phyloP scores from a whole-genome alignment of 1,284 basidiomycete genomes.

The Cutaneotrichosporon mucoides region DNA sequence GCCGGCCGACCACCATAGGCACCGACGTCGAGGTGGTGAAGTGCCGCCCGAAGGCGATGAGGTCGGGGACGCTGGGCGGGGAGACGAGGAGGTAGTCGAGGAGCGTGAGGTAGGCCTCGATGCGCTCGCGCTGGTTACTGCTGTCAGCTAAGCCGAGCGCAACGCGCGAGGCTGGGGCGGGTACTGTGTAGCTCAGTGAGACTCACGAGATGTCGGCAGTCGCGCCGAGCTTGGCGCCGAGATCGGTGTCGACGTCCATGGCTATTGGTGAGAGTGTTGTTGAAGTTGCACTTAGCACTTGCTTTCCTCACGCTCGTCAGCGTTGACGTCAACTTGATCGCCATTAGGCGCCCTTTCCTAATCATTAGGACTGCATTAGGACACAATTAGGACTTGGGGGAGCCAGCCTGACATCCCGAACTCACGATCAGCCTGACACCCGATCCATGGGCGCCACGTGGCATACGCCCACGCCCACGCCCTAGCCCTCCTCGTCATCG shows the following conservation, averaged over 20 bases:
- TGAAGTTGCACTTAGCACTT: neutral
- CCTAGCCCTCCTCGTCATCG: too few species aligned
- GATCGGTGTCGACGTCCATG: conserved; percentile 22
- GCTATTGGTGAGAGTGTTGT: neutral
- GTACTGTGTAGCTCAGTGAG: too few species aligned
- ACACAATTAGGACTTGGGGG: too few species aligned
- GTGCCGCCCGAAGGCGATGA: conserved; percentile 36
- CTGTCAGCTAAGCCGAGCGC: neutral
- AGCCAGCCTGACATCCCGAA: too few species aligned
- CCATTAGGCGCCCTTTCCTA: too few species aligned
- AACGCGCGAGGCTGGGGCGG: too few species aligned
- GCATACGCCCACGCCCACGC: too few species aligned
- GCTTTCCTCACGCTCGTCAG: neutral
- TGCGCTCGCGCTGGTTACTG: conserved; percentile 70
- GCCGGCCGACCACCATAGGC: conserved; percentile 42
- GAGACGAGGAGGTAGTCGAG: conserved; percentile 34
- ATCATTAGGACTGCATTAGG: too few species aligned
- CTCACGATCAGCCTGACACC: too few species aligned
- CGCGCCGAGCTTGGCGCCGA: conserved; percentile 7
- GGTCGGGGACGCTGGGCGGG: conserved; percentile 53
- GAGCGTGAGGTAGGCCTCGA: conserved; percentile 59
- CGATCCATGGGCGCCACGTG: too few species aligned
- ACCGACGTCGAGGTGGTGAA: conserved; percentile 38
- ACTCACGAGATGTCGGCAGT: conserved; percentile 11
- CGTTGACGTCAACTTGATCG: neutral